Base-by-base conservation (phyloP, 2,329 filamentous ascomycete species). In the Triangularia verruculosa region DNA sequence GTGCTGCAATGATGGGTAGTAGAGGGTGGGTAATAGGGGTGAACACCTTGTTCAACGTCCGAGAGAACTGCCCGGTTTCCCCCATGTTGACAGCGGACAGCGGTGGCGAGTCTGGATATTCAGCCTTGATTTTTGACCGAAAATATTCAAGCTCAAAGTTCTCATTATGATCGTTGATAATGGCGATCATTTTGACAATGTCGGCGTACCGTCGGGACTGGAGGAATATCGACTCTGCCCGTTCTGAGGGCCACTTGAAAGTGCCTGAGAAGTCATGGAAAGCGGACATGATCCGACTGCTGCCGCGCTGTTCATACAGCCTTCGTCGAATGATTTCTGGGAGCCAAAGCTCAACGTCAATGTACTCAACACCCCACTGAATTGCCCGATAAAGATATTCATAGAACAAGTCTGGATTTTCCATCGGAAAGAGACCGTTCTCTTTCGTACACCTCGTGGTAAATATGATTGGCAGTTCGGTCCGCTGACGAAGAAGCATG, bases 61-160 rank as follows among this genome's bases (percentile, higher is more conserved):
- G 85, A 1, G 92, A 95, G 57, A 96, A 85, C 72, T 96, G 92
- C 11, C 92, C 92, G n/a, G 87, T 86, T 70, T 91, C 88, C 25
- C 91, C 91, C 91, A 95, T 95, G 75, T 95, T 95, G 69, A 96
- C 86, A 6, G 90, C 91, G 1, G 91, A 95, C 32, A 96, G 81
- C 0, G 90, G 89, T 9, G 91, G 91, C 8, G 83, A 82, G 66
- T 89, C 82, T 0, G 89, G 84, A 68, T 89, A 88, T 66, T 89
- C 86, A 28, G 84, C 79, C 71, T 87, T 87, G 73, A 95, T 88
- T 68, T 87, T 85, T 11, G 90, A 92, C 28, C 92, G 88, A 77
- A 96, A 96, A 75, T 93, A 93, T 75, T 96, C 92, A 32, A 96
- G 83, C 77, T 96, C 91, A 73, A 96, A 95, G 75, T 96, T 95